These are phyloP conservation scores for Fusarium denticulatum DNA, from an alignment of 2,329 filamentous ascomycete species.

Conservation along the genomic window DNA sequence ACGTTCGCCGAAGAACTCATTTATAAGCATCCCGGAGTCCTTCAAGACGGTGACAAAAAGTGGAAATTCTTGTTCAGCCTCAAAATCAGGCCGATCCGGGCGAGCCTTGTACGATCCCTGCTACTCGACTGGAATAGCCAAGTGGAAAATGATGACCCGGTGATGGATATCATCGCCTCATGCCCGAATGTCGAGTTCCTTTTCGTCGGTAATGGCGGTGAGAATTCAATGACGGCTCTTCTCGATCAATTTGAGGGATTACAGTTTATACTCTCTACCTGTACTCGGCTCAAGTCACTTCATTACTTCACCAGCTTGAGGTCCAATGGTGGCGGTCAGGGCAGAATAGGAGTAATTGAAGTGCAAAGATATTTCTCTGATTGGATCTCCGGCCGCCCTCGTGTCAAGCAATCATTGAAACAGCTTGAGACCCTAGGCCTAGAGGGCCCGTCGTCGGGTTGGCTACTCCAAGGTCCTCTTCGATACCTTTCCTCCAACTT, in stretches of 20 bases:
- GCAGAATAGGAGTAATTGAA: not conserved
- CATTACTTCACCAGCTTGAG: not conserved
- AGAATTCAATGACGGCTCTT: not conserved
- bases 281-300: not conserved
- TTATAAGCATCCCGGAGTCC: not conserved
- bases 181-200: not conserved
- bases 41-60: not conserved
- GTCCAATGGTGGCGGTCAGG: rapidly evolving
- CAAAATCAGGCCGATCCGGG: not conserved
- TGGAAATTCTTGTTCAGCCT: not conserved
- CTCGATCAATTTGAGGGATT: not conserved
- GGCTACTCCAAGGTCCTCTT: not conserved
- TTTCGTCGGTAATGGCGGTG: not conserved
- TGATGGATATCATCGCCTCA: not conserved
- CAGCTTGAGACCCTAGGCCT: not conserved
- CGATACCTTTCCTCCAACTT: not conserved
- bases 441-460: not conserved
- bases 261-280: not conserved
- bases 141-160: not conserved
- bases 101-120: not conserved
- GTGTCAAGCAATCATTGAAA: not conserved
- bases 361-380: not conserved
- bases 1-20: not conserved
- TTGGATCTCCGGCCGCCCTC: not conserved
- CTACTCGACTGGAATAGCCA: not conserved